These are phyloP conservation scores for Aspergillus biplanus DNA, from an alignment of 495 filamentous ascomycete species.

Conservation along the genomic window DNA sequence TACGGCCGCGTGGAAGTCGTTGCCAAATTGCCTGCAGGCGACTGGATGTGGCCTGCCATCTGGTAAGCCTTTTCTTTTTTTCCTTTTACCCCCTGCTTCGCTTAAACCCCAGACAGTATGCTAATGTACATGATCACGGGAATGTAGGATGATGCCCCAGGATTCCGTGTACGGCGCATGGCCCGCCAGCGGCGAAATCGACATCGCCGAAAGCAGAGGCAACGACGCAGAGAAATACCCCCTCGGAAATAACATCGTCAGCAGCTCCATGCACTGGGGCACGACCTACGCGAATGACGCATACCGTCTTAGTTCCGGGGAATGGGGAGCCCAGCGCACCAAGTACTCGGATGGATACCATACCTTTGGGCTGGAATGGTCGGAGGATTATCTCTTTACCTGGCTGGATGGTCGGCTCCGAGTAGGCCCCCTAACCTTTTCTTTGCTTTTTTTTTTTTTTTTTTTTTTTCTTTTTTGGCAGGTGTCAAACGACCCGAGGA, in stretches of 20 bases:
- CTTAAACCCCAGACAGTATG: not conserved
- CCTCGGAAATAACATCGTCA: conserved; percentile 11
- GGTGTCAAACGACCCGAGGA: not conserved
- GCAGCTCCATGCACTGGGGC: conserved; percentile 8
- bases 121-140: not conserved
- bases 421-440: not conserved
- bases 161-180: conserved; percentile 5
- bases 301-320: not conserved
- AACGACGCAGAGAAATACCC: conserved; percentile 11
- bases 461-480: too few species aligned
- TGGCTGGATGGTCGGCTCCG: conserved; percentile 11
- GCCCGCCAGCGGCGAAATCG: conserved; percentile 11
- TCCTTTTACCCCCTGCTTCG: not conserved
- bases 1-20: conserved; percentile 11
- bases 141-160: conserved; percentile 13
- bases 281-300: conserved; percentile 8
- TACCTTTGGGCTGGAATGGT: conserved; percentile 13
- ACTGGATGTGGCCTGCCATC: conserved; percentile 11
- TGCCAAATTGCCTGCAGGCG: conserved; percentile 1
- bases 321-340: conserved; percentile 10
- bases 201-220: conserved; percentile 11
- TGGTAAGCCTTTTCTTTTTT: conserved; percentile 5
- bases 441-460: too few species aligned
- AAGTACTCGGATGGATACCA: conserved; percentile 11
- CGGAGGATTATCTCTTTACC: conserved; percentile 9